A percentile compares a stretch with the other conserved stretches of the same genome.
These are phyloP conservation scores for Candida verbasci DNA, from an alignment of 805 yeast species.

Conservation along the genomic window DNA sequence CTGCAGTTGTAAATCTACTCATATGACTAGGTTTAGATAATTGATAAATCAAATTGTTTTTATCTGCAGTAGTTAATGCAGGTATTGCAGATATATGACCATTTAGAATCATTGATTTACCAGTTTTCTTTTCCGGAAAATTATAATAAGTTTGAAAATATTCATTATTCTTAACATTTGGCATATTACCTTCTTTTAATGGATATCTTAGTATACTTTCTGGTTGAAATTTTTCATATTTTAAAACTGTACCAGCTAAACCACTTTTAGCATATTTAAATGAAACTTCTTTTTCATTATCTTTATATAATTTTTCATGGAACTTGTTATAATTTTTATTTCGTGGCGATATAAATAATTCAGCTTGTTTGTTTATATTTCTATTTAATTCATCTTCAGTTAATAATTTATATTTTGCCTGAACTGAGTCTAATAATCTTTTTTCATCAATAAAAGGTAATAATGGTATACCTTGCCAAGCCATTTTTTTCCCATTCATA, in stretches of 20 bases:
- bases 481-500: constrained; percentile 92
- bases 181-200: constrained; percentile 43
- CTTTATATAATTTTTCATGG: constrained; percentile 33
- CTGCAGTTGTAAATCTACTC: constrained; percentile 27
- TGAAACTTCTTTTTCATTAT: constrained; percentile 26
- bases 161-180: constrained; percentile 35
- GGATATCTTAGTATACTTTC: constrained; percentile 40
- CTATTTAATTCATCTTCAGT: constrained; percentile 66
- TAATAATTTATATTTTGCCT: constrained; percentile 56
- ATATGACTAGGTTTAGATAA: constrained; percentile 21
- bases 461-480: constrained; percentile 92
- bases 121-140: constrained; percentile 55
- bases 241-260: constrained; percentile 52
- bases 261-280: constrained; percentile 52
- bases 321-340: constrained; percentile 48
- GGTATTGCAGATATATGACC: constrained; percentile 66
- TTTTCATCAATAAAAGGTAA: constrained; percentile 86
- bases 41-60: constrained; percentile 49
- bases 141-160: constrained; percentile 48
- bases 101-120: constrained; percentile 80
- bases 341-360: constrained; percentile 60
- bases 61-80: constrained; percentile 66
- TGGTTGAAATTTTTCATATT: constrained; percentile 31
- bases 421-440: constrained; percentile 65
- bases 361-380: constrained; percentile 67